phyloP scores from a whole-genome alignment of 148 eudicot genomes.

The Rhododendron griersonianum region DNA sequence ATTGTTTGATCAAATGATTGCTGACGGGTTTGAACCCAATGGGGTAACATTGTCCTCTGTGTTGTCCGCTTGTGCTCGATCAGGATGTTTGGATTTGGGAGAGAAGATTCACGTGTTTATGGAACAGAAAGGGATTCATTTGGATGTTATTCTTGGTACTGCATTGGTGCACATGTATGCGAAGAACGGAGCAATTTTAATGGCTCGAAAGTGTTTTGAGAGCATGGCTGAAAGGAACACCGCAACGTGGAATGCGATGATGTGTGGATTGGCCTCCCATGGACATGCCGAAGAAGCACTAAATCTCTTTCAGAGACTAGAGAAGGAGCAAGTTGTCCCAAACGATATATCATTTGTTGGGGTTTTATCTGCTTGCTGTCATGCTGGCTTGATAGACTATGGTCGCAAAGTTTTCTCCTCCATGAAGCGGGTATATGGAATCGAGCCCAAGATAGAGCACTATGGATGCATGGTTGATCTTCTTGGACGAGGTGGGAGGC shows the following conservation, averaged over 20 bases:
- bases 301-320: constrained; percentile 37
- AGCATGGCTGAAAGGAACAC: constrained; percentile 55
- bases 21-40: constrained; percentile 55
- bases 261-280: constrained; percentile 75
- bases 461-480: constrained; percentile 84
- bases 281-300: constrained; percentile 70
- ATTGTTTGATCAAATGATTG: constrained; percentile 55
- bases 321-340: constrained; percentile 35
- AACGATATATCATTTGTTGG: constrained; percentile 64
- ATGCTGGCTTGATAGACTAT: constrained; percentile 61
- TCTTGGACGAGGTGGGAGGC: constrained; percentile 59
- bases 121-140: constrained; percentile 32
- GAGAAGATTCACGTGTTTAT: constrained; percentile 46
- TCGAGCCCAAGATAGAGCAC: constrained; percentile 69
- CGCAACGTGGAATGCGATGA: constrained; percentile 84
- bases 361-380: constrained; percentile 77
- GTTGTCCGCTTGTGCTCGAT: constrained; percentile 71
- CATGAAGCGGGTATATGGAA: constrained; percentile 40
- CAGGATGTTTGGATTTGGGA: constrained; percentile 67
- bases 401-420: constrained; percentile 50
- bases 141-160: constrained; percentile 70
- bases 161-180: constrained; percentile 85
- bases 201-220: constrained; percentile 55
- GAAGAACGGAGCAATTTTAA: constrained; percentile 55
- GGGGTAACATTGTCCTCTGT: constrained; percentile 63